Conservation (phyloP, 2,329 filamentous ascomycete genomes). For the Botrytis porri region DNA sequence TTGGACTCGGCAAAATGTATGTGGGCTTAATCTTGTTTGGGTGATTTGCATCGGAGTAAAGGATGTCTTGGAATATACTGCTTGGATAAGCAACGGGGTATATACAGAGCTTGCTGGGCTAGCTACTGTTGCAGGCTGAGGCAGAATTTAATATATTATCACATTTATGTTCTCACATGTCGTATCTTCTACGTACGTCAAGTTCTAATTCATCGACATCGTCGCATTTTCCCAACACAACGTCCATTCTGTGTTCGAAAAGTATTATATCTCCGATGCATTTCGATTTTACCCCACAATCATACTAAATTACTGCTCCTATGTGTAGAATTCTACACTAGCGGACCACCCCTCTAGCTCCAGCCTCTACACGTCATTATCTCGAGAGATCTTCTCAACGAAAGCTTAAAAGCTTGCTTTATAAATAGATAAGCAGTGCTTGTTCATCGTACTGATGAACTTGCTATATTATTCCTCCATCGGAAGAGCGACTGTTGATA, state of each 20-base stretch:
- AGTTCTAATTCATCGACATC: background rate
- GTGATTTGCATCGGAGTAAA: background rate
- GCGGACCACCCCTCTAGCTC: background rate
- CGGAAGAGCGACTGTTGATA: background rate
- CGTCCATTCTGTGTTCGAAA: background rate
- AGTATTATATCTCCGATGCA: background rate
- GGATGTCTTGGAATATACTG: constrained; percentile 1
- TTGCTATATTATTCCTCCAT: background rate
- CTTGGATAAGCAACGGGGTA: background rate
- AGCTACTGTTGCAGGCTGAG: background rate
- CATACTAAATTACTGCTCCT: background rate
- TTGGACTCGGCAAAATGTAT: constrained; percentile 18
- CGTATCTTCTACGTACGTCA: background rate
- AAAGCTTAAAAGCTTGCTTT: background rate
- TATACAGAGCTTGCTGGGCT: constrained; percentile 8
- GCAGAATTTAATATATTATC: background rate
- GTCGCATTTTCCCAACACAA: background rate
- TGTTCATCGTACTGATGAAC: background rate
- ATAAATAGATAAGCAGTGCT: background rate
- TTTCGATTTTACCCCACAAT: background rate
- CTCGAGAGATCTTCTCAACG: background rate
- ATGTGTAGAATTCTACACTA: background rate
- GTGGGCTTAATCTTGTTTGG: constrained; percentile 15
- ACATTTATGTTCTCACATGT: background rate
- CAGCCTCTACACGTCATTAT: background rate